Evolutionary conservation across 2,329 filamentous ascomycete genomes (phyloP), one percentile per base, ranked within the genome.

Genomic region (Curvularia lunata): DNA sequence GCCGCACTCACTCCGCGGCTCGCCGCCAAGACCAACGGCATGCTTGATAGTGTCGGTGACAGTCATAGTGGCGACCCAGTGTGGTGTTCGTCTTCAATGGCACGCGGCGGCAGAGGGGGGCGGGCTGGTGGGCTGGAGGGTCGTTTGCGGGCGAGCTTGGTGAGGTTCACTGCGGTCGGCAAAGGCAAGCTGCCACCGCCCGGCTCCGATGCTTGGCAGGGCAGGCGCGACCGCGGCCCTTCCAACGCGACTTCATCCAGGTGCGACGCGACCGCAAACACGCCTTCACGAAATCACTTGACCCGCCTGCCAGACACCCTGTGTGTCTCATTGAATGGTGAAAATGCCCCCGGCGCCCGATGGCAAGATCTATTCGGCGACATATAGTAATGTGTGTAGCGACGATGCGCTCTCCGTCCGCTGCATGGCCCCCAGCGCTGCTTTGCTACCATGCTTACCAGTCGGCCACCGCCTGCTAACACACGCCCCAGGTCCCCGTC

Each of bases 401-500:
- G 47, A 54, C 50, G 40, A 16, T 43, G 38, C 49, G 27, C 58
- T 38, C 34, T 48, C 54, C 38, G 42, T 37, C 28, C 12, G 49
- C 30, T 45, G 27, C 23, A 43, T 12, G 40, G 45, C 12, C 32
- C 40, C 46, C 47, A 38, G 34, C 34, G 12, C 48, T 51, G 40
- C 40, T 25, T 25, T 27, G n/a, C 34, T 43, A 27, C 34, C 34
- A 50, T 25, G 32, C 34, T 41, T 47, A 21, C 30, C 25, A 25
- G 34, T 45, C 48, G 48, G 56, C 56, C 52, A 59, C 59, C 25
- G 56, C 64, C 47, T 60, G 55, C 56, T 69, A 51, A 67, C 59
- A 67, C 59, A 56, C 48, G 18, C 49, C 56, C 55, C 71, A 97
- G 92, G 92, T 97, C 61, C 94, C 94, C 34, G 94, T 98, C 10